Percentiles rank a stretch among this genome's conserved stretches.
Evolutionary conservation across 129 eudicot species (phyloP).

Genomic region (Artemisia argyi): DNA sequence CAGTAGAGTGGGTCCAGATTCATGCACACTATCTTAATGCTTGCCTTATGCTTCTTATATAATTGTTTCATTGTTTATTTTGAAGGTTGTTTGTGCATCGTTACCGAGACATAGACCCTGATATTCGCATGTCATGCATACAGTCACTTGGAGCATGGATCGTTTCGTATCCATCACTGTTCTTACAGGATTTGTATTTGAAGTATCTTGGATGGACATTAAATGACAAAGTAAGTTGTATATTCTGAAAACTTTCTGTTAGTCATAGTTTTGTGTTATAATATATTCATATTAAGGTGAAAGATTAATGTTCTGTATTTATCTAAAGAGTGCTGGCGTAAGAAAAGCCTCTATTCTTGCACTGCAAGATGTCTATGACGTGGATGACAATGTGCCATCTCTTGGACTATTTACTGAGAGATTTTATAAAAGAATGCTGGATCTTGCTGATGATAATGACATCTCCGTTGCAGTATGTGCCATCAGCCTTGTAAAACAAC

Average conservation of each 20-base stretch:
- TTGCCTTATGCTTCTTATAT: constrained; percentile 4
- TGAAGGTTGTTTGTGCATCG: constrained; percentile 97
- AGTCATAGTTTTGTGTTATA: constrained; percentile 3
- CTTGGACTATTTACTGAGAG: constrained; percentile 89
- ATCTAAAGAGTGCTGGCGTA: constrained; percentile 82
- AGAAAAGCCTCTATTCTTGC: constrained; percentile 92
- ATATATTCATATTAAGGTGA: not conserved
- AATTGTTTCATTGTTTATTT: constrained; percentile 21
- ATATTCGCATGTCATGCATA: constrained; percentile 90
- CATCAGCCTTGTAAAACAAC: constrained; percentile 72
- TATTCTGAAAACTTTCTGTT: not conserved
- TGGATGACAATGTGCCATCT: constrained; percentile 95
- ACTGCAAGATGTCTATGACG: constrained; percentile 90
- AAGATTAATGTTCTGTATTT: constrained; percentile 11
- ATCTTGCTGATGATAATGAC: constrained; percentile 96
- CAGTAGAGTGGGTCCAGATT: constrained; percentile 15
- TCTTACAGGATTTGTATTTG: constrained; percentile 91
- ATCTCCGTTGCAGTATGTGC: constrained; percentile 95
- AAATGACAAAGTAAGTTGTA: constrained; percentile 77
- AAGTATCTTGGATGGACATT: constrained; percentile 99
- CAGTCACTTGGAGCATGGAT: constrained; percentile 96
- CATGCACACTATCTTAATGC: constrained; percentile 1
- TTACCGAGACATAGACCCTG: constrained; percentile 93
- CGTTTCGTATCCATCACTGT: constrained; percentile 84
- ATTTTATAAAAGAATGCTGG: constrained; percentile 88